Evolutionary conservation across 208 protist genomes (phyloP).

Genomic region (Strigomonas culicis): DNA sequence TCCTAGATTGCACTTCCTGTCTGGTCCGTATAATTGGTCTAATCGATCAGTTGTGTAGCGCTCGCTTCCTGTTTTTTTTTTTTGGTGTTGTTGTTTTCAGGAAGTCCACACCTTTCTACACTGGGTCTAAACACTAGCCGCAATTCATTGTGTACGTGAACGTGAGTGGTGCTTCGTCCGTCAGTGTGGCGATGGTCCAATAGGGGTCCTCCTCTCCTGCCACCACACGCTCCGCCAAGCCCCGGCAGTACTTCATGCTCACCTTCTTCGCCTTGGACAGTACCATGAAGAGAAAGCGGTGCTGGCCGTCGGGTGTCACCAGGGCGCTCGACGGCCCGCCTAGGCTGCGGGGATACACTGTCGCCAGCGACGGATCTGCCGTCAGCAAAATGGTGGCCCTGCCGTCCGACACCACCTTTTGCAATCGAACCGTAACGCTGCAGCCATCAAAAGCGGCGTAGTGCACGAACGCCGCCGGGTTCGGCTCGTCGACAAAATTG

Average conservation of each 20-base stretch:
- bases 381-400: slow-evolving; percentile 45
- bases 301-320: slow-evolving; percentile 16
- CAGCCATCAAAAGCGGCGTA: slow-evolving; percentile 32
- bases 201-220: slow-evolving; percentile 40
- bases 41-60: too few species aligned
- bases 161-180: slow-evolving; percentile 12
- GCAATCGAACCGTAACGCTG: slow-evolving; percentile 28
- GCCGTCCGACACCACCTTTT: slow-evolving; percentile 47
- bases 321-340: neutral
- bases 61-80: neutral
- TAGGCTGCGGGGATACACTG: neutral
- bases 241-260: slow-evolving; percentile 33
- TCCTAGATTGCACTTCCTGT: neutral
- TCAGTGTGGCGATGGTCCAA: slow-evolving; percentile 26
- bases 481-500: slow-evolving; percentile 43
- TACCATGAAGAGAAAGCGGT: slow-evolving; percentile 23
- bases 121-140: neutral
- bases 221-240: slow-evolving; percentile 35
- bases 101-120: neutral
- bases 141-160: slow-evolving; percentile 16
- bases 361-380: neutral
- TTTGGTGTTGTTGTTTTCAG: neutral
- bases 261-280: slow-evolving; percentile 49
- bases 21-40: too few species aligned
- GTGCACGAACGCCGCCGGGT: slow-evolving; percentile 43